Evolutionary conservation across 352 stramenopile genomes (phyloP).

Genomic region (Phytophthora sp.): DNA sequence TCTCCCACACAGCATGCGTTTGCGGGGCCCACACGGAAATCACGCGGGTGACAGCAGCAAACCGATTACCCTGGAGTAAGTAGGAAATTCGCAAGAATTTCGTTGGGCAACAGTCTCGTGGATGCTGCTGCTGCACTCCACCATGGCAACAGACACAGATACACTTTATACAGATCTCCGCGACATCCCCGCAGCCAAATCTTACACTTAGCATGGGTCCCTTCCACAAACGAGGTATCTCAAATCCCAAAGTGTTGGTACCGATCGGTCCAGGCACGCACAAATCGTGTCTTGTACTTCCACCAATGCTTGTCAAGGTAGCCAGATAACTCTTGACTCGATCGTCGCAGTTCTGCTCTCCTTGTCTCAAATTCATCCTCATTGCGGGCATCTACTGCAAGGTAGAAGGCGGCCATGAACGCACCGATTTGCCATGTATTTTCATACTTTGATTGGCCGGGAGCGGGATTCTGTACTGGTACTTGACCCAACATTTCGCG

Average conservation of each 20-base stretch:
- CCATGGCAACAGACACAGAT: neutral
- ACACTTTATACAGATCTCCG: too few relatives aligned
- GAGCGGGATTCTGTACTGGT: neutral
- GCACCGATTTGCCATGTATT: slow-evolving; percentile 1
- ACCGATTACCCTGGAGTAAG: neutral
- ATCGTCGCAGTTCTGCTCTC: too few relatives aligned
- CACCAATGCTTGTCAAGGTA: too few relatives aligned
- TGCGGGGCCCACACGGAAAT: neutral
- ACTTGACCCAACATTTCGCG: neutral
- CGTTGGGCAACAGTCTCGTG: neutral
- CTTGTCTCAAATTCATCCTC: too few relatives aligned
- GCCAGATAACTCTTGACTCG: too few relatives aligned
- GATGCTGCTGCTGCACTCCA: neutral
- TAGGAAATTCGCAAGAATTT: neutral
- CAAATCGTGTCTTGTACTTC: too few relatives aligned
- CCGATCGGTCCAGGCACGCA: too few relatives aligned
- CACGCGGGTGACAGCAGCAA: neutral
- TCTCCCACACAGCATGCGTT: neutral
- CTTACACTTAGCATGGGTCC: too few relatives aligned
- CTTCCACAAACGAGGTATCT: too few relatives aligned
- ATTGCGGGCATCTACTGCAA: too few relatives aligned
- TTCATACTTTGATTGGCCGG: neutral
- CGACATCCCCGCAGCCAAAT: too few relatives aligned
- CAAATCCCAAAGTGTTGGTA: too few relatives aligned
- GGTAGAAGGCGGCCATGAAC: slow-evolving; percentile 1